A percentile compares a stretch with the other conserved stretches of the same genome.
Conservation (phyloP, 768 basidiomycete species). For the Cubamyces sp. region DNA sequence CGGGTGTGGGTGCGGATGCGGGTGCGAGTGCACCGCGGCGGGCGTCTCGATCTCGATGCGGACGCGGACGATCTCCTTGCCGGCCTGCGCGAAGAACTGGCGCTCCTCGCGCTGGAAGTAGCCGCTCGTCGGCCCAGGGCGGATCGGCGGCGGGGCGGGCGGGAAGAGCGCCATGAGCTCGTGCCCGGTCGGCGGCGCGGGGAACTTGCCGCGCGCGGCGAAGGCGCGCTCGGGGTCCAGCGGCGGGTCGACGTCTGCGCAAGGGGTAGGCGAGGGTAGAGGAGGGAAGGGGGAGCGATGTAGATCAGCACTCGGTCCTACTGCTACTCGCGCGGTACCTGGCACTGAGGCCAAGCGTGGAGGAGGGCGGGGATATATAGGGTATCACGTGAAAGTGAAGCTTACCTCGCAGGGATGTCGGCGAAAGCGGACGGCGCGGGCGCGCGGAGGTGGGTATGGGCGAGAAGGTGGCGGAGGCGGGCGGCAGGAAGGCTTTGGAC, state of each 20-base stretch:
- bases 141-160: slow-evolving; percentile 64
- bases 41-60: slow-evolving; percentile 69
- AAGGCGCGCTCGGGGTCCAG: slow-evolving; percentile 48
- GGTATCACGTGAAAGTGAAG: slow-evolving; percentile 2
- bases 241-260: slow-evolving; percentile 65
- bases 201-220: slow-evolving; percentile 57
- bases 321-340: background rate
- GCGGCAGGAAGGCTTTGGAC: slow-evolving; percentile 15
- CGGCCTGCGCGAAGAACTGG: slow-evolving; percentile 79
- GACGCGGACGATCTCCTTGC: slow-evolving; percentile 76
- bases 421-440: slow-evolving; percentile 62
- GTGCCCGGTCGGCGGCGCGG: slow-evolving; percentile 78
- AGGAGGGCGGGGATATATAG: no score
- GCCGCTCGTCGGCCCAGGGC: slow-evolving; percentile 67
- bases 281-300: background rate
- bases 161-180: slow-evolving; percentile 88
- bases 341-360: no score
- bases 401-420: slow-evolving; percentile 63
- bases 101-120: slow-evolving; percentile 80
- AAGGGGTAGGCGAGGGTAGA: slow-evolving; percentile 5
- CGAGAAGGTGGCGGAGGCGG: slow-evolving; percentile 36
- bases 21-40: background rate
- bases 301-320: background rate
- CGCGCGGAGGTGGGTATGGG: slow-evolving; percentile 37
- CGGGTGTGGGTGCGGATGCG: background rate